Evolutionary conservation across 2,329 filamentous ascomycete species (phyloP).

Genomic region (Neonectria coccinea): DNA sequence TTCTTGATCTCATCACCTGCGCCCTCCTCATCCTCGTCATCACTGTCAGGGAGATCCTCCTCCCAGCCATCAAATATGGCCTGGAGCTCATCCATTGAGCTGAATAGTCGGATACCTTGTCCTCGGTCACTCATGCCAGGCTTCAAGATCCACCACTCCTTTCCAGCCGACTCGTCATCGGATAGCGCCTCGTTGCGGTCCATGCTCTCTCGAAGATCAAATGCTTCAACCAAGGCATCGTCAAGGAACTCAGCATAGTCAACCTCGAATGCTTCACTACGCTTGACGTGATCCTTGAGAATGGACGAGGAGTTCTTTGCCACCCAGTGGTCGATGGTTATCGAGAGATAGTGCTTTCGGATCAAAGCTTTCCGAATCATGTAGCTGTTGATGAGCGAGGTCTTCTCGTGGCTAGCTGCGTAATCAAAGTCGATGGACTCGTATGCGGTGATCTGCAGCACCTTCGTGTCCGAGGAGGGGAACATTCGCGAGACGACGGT

Average conservation of each 20-base stretch:
- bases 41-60: constrained; percentile 71
- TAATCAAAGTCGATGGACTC: constrained; percentile 88
- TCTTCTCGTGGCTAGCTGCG: constrained; percentile 69
- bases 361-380: constrained; percentile 97
- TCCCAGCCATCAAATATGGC: constrained; percentile 95
- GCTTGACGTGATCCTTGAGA: constrained; percentile 77
- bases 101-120: constrained; percentile 92
- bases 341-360: constrained; percentile 91
- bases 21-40: constrained; percentile 66
- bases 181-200: constrained; percentile 66
- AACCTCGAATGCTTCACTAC: constrained; percentile 88
- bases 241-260: constrained; percentile 98
- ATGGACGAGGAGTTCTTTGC: constrained; percentile 82
- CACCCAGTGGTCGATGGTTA: constrained; percentile 86
- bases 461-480: constrained; percentile 51
- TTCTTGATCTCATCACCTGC: constrained; percentile 36
- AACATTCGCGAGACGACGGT: constrained; percentile 53
- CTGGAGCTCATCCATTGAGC: constrained; percentile 84
- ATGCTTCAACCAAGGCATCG: constrained; percentile 90
- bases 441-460: constrained; percentile 88
- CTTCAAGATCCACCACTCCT: constrained; percentile 98
- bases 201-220: constrained; percentile 84
- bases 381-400: constrained; percentile 85
- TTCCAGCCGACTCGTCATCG: constrained; percentile 50
- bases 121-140: constrained; percentile 97